phyloP scores from a whole-genome alignment of 1,284 basidiomycete genomes.

The Ustilago shanxiensis region DNA sequence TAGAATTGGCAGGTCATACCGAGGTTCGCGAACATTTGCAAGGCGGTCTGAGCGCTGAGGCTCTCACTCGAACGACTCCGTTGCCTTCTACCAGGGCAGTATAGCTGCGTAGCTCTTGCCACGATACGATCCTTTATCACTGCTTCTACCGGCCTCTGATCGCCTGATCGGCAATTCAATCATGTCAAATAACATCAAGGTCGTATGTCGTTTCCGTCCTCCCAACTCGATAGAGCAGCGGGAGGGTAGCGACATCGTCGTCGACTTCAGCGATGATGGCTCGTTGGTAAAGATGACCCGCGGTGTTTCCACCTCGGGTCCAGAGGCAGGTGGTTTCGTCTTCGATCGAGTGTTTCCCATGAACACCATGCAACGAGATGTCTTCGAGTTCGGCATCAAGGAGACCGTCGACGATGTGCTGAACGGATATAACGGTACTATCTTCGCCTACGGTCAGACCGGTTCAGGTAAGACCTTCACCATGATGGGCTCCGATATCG shows the following conservation, averaged over 20 bases:
- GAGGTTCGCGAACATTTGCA: background rate
- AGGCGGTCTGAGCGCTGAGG: background rate
- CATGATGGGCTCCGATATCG: constrained; percentile 87
- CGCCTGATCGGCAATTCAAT: background rate
- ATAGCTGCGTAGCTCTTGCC: background rate
- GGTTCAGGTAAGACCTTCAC: constrained; percentile 75
- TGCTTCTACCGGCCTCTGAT: background rate
- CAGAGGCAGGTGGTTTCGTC: constrained; percentile 86
- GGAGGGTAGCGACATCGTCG: constrained; percentile 89
- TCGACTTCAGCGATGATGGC: constrained; percentile 85
- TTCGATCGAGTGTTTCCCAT: constrained; percentile 98
- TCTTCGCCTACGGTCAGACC: constrained; percentile 98
- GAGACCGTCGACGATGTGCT: constrained; percentile 84
- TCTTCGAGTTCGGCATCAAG: constrained; percentile 98
- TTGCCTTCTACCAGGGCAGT: too few relatives aligned
- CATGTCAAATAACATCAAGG: constrained; percentile 68
- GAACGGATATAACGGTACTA: constrained; percentile 92
- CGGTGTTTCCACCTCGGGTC: constrained; percentile 67
- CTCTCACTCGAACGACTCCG: background rate
- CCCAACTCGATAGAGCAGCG: constrained; percentile 91
- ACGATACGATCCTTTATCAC: background rate
- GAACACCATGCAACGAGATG: constrained; percentile 89
- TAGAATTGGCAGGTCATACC: background rate
- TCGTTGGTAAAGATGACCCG: constrained; percentile 78
- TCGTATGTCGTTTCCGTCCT: constrained; percentile 80